Evolutionary conservation across 176 grass and related monocot species (phyloP).

Genomic region (Alloteropsis semialata): DNA sequence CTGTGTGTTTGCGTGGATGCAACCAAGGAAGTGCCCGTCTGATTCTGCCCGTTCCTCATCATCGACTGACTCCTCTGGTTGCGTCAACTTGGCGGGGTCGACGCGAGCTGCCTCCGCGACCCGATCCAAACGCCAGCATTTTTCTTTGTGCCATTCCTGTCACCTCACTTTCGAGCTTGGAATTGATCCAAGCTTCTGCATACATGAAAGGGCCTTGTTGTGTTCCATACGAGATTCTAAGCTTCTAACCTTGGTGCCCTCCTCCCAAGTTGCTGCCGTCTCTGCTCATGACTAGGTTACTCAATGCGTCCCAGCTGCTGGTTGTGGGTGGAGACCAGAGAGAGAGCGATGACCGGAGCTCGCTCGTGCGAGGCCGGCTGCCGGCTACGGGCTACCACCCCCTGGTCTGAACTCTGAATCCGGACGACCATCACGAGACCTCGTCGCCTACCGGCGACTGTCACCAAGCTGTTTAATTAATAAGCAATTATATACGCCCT

Average conservation of each 20-base stretch:
- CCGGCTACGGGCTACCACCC: too few relatives aligned
- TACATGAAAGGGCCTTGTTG: background rate
- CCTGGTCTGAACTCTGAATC: too few relatives aligned
- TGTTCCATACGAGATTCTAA: background rate
- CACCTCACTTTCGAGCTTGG: background rate
- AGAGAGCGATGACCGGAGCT: background rate
- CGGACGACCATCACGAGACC: background rate
- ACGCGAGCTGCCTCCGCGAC: background rate
- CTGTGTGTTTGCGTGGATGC: constrained; percentile 5
- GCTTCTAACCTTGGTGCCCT: background rate
- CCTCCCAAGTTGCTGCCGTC: background rate
- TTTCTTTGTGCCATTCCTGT: background rate
- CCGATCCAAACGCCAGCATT: background rate
- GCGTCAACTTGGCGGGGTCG: constrained; percentile 4
- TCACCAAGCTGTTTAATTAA: background rate
- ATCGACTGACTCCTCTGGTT: background rate
- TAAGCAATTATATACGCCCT: background rate
- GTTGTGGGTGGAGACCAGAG: background rate
- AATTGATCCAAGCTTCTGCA: background rate
- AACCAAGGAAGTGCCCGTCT: background rate
- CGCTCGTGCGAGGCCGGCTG: background rate
- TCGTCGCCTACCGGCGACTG: background rate
- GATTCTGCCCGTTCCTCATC: background rate
- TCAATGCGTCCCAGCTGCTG: background rate
- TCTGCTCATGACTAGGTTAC: background rate